Percentiles rank a stretch among this genome's conserved stretches.
Conservation (phyloP, 148 eudicot genomes). For the Chenopodium suecicum region DNA sequence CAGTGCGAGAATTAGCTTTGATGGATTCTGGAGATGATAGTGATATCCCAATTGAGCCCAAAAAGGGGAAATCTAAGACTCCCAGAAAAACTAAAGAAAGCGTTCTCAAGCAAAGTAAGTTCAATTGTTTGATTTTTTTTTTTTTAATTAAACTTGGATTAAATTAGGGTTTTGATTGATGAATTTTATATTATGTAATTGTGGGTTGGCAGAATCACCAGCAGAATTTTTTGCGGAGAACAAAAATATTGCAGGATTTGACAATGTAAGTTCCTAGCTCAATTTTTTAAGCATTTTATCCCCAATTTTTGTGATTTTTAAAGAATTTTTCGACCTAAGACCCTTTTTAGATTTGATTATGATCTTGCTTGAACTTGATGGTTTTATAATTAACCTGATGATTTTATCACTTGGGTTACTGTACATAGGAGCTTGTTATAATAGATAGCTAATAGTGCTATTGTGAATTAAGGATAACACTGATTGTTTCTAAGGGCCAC, state of each 20-base stretch:
- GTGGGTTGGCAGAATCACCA: constrained; percentile 67
- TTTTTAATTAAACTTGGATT: background rate
- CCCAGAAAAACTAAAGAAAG: constrained; percentile 68
- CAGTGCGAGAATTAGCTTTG: background rate
- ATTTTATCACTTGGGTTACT: too few species aligned
- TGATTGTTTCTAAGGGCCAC: too few species aligned
- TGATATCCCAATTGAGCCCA: constrained; percentile 53
- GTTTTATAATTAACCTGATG: background rate
- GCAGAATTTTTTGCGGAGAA: constrained; percentile 98
- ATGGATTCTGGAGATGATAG: constrained; percentile 56
- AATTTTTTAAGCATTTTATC: background rate
- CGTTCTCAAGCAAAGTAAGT: constrained; percentile 81
- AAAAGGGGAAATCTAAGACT: constrained; percentile 62
- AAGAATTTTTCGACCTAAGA: background rate
- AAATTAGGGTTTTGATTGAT: constrained; percentile 4
- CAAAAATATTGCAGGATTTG: constrained; percentile 95
- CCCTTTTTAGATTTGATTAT: background rate
- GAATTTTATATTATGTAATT: background rate
- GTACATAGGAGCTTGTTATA: too few species aligned
- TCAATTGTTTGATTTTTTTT: background rate
- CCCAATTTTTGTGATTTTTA: too few species aligned
- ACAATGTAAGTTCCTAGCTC: constrained; percentile 58
- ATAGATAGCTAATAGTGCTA: too few species aligned
- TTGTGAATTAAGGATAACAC: too few species aligned
- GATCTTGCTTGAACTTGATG: background rate